These are phyloP conservation scores for Phaseolus lunatus DNA, from an alignment of 306 rosid genomes.

Conservation along the genomic window DNA sequence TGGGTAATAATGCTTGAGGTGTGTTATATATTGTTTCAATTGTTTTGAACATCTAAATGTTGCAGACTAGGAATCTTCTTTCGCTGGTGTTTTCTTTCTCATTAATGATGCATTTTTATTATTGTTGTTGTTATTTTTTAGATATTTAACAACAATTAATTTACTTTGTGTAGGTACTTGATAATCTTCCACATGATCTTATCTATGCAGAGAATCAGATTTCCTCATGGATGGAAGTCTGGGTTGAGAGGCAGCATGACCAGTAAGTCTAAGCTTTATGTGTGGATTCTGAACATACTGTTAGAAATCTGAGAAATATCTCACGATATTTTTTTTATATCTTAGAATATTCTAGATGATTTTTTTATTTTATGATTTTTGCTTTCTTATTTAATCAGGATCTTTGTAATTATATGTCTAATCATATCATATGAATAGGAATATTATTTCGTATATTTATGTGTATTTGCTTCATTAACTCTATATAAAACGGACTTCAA, in stretches of 20 bases:
- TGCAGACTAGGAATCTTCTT: slow-evolving; percentile 9
- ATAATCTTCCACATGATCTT: slow-evolving; percentile 98
- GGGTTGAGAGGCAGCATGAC: slow-evolving; percentile 77
- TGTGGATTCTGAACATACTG: slow-evolving; percentile 21
- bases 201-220: slow-evolving; percentile 82
- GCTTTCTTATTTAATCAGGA: neutral
- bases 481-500: neutral
- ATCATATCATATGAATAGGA: neutral
- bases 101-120: neutral
- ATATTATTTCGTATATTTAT: neutral
- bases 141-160: slow-evolving; percentile 27
- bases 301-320: too few relatives aligned
- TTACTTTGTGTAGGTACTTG: slow-evolving; percentile 76
- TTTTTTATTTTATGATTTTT: too few relatives aligned
- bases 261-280: slow-evolving; percentile 55
- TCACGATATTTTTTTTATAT: too few relatives aligned
- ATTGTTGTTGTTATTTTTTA: neutral
- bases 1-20: slow-evolving; percentile 99
- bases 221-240: slow-evolving; percentile 93
- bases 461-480: neutral
- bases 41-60: slow-evolving; percentile 17
- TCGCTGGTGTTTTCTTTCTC: neutral
- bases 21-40: slow-evolving; percentile 25
- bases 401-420: neutral
- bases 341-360: neutral